Evolutionary conservation across 1,139 yeast species (phyloP), one percentile per base, ranked within the genome.

Genomic region (Pichia terricola): DNA sequence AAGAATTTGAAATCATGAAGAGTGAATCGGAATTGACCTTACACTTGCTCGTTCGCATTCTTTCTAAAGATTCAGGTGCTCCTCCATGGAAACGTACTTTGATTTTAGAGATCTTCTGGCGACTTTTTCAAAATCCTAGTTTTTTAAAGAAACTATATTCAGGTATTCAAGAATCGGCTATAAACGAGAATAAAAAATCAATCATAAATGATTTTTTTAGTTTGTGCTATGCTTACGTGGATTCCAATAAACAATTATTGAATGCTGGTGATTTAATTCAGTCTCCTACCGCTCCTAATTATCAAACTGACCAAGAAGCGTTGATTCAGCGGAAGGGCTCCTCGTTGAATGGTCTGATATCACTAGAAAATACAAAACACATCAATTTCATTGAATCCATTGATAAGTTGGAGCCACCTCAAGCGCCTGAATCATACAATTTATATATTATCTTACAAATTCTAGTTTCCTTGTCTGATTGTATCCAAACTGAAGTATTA

Each of bases 11-110:
- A 0, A 72, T 77, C 16, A 63, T 89, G 34, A 80, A 76, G 42
- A 73, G 84, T 35, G 96, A 89, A 60, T 72, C 86, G 31, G 96
- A 87, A 57, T 87, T 87, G 6, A 76, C 89, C 1, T 62, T 89
- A 26, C 79, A 94, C 0, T 68, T 82, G 37, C 63, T 88, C 35
- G 83, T 84, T 30, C 95, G 85, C 54, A 71, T 77, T 37, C 60
- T 86, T 8, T 69, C 74, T 1, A 61, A 64, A 6, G 75, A 73
- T 3, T 66, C 77, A 0, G 72, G 70, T 1, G 52, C 72, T 1
- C 75, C 79, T 2, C 49, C 56, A 22, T 89, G 96, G 96, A 85
- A 84, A 53, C 77, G 78, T 49, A 70, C 79, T 1, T 60, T 87
- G 27, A 77, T 87, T 0, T 64, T 87, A 47, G 97, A 89, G 60